phyloP scores from a whole-genome alignment of 352 stramenopile genomes.

The Discostella stelligera region DNA sequence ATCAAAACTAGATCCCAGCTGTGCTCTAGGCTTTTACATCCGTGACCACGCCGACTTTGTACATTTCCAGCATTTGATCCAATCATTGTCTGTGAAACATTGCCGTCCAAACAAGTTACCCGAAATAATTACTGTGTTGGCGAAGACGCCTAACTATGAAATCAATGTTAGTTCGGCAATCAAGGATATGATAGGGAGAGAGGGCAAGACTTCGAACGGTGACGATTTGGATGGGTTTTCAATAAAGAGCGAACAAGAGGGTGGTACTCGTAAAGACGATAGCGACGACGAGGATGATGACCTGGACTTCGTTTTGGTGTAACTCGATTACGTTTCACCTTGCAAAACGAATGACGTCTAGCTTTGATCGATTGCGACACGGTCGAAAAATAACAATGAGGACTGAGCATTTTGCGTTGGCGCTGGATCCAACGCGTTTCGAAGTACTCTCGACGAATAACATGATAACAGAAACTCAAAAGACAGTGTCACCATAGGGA shows the following conservation, averaged over 20 bases:
- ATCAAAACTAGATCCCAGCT: slow-evolving; percentile 88
- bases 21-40: slow-evolving; percentile 92
- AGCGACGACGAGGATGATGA: slow-evolving; percentile 38
- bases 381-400: too few species aligned
- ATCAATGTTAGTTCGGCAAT: slow-evolving; percentile 55
- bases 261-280: background rate
- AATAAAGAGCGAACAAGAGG: slow-evolving; percentile 29
- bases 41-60: slow-evolving; percentile 73
- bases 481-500: too few species aligned
- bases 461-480: too few species aligned
- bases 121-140: slow-evolving; percentile 68
- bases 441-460: too few species aligned
- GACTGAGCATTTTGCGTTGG: too few species aligned
- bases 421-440: too few species aligned
- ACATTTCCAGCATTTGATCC: slow-evolving; percentile 44
- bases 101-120: slow-evolving; percentile 40
- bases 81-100: slow-evolving; percentile 39
- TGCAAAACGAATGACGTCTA: too few species aligned
- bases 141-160: slow-evolving; percentile 72
- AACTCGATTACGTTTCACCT: background rate
- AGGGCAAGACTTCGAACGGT: background rate
- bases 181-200: slow-evolving; percentile 57
- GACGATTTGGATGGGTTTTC: slow-evolving; percentile 47
- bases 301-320: slow-evolving; percentile 53
- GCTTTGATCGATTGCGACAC: too few species aligned